Evolutionary conservation across 2,329 filamentous ascomycete genomes (phyloP).

Genomic region (Microcera coccophila): DNA sequence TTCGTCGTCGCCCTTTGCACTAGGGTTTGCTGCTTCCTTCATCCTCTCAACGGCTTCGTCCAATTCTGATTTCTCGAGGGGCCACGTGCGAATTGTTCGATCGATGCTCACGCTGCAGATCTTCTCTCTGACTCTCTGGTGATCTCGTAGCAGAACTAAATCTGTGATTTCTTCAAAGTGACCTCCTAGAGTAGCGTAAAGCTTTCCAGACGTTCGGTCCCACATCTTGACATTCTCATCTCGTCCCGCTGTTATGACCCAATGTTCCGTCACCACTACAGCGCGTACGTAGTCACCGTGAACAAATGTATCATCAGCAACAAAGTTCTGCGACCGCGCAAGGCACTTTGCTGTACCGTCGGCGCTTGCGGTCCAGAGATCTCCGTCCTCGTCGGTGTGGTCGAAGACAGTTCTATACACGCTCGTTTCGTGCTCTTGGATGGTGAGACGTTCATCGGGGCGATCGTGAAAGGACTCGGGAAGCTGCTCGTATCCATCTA

Average conservation of each 20-base stretch:
- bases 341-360: constrained; percentile 86
- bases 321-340: constrained; percentile 63
- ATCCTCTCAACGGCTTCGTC: constrained; percentile 47
- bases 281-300: constrained; percentile 92
- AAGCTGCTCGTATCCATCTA: constrained; percentile 52
- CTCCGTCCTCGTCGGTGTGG: constrained; percentile 54
- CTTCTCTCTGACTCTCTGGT: constrained; percentile 35
- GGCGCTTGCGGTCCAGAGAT: constrained; percentile 89
- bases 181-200: constrained; percentile 71
- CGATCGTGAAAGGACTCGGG: constrained; percentile 41
- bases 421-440: constrained; percentile 84
- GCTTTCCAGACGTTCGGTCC: constrained; percentile 68
- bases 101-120: constrained; percentile 87
- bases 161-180: constrained; percentile 94
- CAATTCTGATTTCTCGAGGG: constrained; percentile 59
- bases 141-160: constrained; percentile 57
- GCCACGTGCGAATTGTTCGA: constrained; percentile 82
- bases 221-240: constrained; percentile 91
- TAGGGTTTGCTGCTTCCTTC: constrained; percentile 46
- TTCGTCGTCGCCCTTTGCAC: constrained; percentile 43
- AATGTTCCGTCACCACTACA: constrained; percentile 68
- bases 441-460: constrained; percentile 45
- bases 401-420: constrained; percentile 80
- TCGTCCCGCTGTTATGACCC: constrained; percentile 82
- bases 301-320: constrained; percentile 64